These are phyloP conservation scores for Lachnellula suecica DNA, from an alignment of 2,329 filamentous ascomycete species.

Conservation along the genomic window DNA sequence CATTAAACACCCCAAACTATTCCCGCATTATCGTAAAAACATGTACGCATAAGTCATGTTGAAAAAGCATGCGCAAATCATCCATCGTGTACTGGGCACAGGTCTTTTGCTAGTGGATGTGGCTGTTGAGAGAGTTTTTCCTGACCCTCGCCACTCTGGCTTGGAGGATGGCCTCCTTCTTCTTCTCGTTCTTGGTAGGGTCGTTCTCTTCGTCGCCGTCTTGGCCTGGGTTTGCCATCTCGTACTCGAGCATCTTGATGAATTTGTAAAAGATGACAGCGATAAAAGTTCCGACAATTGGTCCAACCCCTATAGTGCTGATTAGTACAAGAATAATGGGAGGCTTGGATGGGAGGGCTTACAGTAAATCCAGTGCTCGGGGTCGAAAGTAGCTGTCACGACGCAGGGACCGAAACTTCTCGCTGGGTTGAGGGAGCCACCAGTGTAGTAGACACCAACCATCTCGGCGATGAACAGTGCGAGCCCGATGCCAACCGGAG, in stretches of 20 bases:
- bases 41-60: too few relatives aligned
- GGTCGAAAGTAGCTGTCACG: slow-evolving; percentile 40
- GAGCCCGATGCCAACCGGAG: slow-evolving; percentile 45
- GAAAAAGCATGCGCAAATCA: too few relatives aligned
- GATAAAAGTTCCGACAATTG: slow-evolving; percentile 47
- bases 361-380: slow-evolving; percentile 49
- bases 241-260: slow-evolving; percentile 51
- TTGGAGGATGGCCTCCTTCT: too few relatives aligned
- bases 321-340: not conserved
- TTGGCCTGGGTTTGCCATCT: slow-evolving; percentile 40
- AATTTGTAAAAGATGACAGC: slow-evolving; percentile 50
- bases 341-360: slow-evolving; percentile 1
- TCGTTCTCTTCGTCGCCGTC: not conserved
- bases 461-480: slow-evolving; percentile 47
- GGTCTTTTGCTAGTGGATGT: too few relatives aligned
- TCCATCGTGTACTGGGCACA: too few relatives aligned
- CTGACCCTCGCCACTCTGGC: too few relatives aligned
- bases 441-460: slow-evolving; percentile 39
- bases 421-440: slow-evolving; percentile 48
- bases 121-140: too few relatives aligned
- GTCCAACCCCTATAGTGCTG: slow-evolving; percentile 44
- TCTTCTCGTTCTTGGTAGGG: too few relatives aligned
- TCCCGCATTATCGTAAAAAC: too few relatives aligned
- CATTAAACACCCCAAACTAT: too few relatives aligned
- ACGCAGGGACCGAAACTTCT: slow-evolving; percentile 48